These are phyloP conservation scores for Penicillium sp. DNA, from an alignment of 2,329 filamentous ascomycete genomes.

Conservation along the genomic window DNA sequence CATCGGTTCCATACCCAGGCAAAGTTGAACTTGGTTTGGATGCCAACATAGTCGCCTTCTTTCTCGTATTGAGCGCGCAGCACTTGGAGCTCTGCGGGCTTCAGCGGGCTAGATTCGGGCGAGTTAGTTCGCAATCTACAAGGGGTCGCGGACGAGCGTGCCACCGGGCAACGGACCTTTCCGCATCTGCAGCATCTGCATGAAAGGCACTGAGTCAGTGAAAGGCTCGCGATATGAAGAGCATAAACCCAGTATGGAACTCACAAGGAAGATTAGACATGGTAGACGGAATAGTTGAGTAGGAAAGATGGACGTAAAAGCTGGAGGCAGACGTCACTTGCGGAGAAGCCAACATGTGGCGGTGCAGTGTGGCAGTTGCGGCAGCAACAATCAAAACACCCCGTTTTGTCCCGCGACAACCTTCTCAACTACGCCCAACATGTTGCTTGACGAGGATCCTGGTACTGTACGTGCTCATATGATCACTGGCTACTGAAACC, in stretches of 20 bases:
- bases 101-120: slow-evolving; percentile 68
- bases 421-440: slow-evolving; percentile 49
- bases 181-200: slow-evolving; percentile 92
- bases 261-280: slow-evolving; percentile 54
- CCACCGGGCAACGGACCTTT: slow-evolving; percentile 63
- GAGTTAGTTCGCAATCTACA: slow-evolving; percentile 11
- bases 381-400: slow-evolving; percentile 33
- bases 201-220: slow-evolving; percentile 12
- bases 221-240: background rate
- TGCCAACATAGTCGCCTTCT: slow-evolving; percentile 92
- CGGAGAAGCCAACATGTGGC: slow-evolving; percentile 32
- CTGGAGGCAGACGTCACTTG: slow-evolving; percentile 28
- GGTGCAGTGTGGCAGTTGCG: slow-evolving; percentile 41
- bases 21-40: slow-evolving; percentile 99
- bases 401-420: slow-evolving; percentile 1
- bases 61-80: slow-evolving; percentile 94
- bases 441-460: slow-evolving; percentile 93
- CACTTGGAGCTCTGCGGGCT: slow-evolving; percentile 87
- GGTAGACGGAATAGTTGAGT: background rate
- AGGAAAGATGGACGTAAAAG: slow-evolving; percentile 3
- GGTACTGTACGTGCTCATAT: slow-evolving; percentile 62
- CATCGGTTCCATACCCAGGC: slow-evolving; percentile 70
- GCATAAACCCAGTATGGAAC: slow-evolving; percentile 16
- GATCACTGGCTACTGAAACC: background rate
- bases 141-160: background rate